Evolutionary conservation across 2,329 filamentous ascomycete genomes (phyloP).

Genomic region (Nigrospora osmanthi): DNA sequence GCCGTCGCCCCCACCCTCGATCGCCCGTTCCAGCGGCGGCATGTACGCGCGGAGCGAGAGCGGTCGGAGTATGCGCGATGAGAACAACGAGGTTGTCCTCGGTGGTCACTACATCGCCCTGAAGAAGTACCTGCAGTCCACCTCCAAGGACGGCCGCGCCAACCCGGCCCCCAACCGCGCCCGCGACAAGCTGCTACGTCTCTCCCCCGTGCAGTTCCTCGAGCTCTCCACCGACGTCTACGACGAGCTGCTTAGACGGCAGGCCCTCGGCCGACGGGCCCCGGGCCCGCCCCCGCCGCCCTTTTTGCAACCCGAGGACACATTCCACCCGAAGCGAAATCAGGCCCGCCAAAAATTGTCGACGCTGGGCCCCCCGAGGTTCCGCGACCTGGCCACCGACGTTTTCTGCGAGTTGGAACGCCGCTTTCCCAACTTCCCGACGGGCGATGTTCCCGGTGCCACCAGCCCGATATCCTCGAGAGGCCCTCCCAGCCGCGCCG

Average conservation of each 20-base stretch:
- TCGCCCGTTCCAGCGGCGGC: slow-evolving; percentile 78
- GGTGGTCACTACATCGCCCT: slow-evolving; percentile 76
- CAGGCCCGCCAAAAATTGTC: slow-evolving; percentile 94
- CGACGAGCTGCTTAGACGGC: slow-evolving; percentile 84
- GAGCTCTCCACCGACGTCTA: slow-evolving; percentile 97
- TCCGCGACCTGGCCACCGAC: slow-evolving; percentile 87
- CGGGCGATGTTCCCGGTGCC: slow-evolving; percentile 58
- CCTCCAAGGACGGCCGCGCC: slow-evolving; percentile 65
- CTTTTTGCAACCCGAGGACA: slow-evolving; percentile 75
- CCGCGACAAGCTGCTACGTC: slow-evolving; percentile 83
- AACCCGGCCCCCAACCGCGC: slow-evolving; percentile 78
- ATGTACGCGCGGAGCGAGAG: slow-evolving; percentile 61
- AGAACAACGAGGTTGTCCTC: slow-evolving; percentile 56
- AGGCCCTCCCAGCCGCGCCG: slow-evolving; percentile 49
- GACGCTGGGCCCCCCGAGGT: slow-evolving; percentile 77
- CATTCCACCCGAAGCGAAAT: slow-evolving; percentile 94
- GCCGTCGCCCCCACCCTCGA: slow-evolving; percentile 81
- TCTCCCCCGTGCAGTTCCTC: slow-evolving; percentile 90
- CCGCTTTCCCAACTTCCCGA: slow-evolving; percentile 74
- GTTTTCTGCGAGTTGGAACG: slow-evolving; percentile 93
- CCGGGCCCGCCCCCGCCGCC: slow-evolving; percentile 52
- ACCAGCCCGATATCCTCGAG: slow-evolving; percentile 63
- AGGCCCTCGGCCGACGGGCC: slow-evolving; percentile 54
- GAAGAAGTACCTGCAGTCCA: slow-evolving; percentile 64
- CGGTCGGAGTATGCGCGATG: slow-evolving; percentile 50